Conservation (phyloP, 495 filamentous ascomycete species). For the Cetradonia linearis region DNA sequence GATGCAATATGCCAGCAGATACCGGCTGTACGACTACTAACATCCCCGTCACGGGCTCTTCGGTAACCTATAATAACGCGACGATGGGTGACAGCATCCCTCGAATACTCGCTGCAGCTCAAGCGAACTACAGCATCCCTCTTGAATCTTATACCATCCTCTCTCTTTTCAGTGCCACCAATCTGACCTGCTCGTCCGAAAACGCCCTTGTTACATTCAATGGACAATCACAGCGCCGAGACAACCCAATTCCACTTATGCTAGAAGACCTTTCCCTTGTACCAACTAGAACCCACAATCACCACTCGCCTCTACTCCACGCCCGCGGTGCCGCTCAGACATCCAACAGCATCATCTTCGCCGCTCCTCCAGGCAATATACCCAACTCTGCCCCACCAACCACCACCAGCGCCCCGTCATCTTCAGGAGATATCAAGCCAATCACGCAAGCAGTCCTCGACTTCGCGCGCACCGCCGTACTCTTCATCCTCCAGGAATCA, state of each 20-base stretch:
- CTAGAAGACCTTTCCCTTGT: constrained; percentile 11
- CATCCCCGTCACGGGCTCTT: constrained; percentile 37
- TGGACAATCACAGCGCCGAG: constrained; percentile 31
- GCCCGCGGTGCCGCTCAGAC: constrained; percentile 32
- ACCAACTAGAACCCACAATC: constrained; percentile 7
- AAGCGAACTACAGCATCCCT: constrained; percentile 63
- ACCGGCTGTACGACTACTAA: constrained; percentile 62
- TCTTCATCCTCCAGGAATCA: constrained; percentile 43
- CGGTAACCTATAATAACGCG: constrained; percentile 47
- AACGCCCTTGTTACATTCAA: constrained; percentile 81
- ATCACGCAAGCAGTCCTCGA: constrained; percentile 31
- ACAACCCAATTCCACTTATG: constrained; percentile 12
- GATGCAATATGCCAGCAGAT: constrained; percentile 52
- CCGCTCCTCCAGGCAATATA: constrained; percentile 20
- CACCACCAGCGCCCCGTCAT: constrained; percentile 17
- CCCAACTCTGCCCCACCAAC: constrained; percentile 13
- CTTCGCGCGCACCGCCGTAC: constrained; percentile 40
- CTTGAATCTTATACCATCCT: constrained; percentile 58
- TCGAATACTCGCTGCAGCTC: constrained; percentile 52
- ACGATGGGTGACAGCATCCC: constrained; percentile 75
- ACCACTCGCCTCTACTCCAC: constrained; percentile 25
- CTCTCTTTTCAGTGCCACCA: constrained; percentile 61
- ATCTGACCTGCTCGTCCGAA: constrained; percentile 66
- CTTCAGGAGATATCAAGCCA: constrained; percentile 13
- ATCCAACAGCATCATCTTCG: constrained; percentile 38